Evolutionary conservation across 148 eudicot genomes (phyloP).

Genomic region (Vaccinium vitisidaea): DNA sequence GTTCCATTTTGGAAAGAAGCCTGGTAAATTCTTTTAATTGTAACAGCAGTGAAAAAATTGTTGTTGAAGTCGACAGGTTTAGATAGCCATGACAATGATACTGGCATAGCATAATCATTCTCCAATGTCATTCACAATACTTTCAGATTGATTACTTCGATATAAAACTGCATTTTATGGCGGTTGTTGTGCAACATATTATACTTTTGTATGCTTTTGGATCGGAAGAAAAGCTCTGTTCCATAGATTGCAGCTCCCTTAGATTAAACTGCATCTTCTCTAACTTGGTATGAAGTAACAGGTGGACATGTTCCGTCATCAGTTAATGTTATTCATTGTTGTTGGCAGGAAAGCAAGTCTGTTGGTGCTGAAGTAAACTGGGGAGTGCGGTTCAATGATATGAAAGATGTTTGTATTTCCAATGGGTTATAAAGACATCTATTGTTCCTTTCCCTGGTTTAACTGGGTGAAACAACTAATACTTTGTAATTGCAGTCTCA

Average conservation of each 20-base stretch:
- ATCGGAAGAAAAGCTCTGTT: not conserved
- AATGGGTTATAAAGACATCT: not conserved
- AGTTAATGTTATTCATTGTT: not conserved
- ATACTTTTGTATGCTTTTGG: not conserved
- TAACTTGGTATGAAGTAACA: not conserved
- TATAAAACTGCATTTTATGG: conserved; percentile 1
- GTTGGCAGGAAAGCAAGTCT: conserved; percentile 82
- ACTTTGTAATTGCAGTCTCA: conserved; percentile 50
- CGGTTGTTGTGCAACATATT: not conserved
- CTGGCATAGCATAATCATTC: not conserved
- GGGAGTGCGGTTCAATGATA: conserved; percentile 90
- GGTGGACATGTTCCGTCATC: not conserved
- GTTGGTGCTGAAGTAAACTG: conserved; percentile 98
- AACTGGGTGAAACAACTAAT: conserved; percentile 15
- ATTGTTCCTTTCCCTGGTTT: conserved; percentile 7
- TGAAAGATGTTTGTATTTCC: conserved; percentile 56
- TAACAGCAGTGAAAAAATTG: not conserved
- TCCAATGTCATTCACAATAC: not conserved
- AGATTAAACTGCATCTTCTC: conserved; percentile 2
- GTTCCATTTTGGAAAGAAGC: not conserved
- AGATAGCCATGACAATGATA: not conserved
- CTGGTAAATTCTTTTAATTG: not conserved
- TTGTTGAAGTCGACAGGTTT: not conserved
- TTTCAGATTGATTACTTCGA: not conserved
- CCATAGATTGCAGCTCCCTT: not conserved